phyloP scores from a whole-genome alignment of 805 yeast species.

The Torulaspora quercuum region DNA sequence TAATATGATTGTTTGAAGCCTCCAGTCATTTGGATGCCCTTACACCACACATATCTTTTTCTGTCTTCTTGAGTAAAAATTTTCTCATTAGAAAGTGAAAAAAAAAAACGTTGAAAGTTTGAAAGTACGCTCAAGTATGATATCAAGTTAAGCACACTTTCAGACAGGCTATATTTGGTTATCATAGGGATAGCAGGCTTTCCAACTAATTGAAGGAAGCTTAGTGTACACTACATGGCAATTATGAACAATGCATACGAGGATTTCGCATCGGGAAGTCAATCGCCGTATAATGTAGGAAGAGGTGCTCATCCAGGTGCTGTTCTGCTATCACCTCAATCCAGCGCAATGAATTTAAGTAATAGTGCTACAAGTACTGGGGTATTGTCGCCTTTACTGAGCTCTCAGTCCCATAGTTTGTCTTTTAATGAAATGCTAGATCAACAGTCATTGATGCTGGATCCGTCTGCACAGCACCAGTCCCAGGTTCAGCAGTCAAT shows the following conservation, averaged over 20 bases:
- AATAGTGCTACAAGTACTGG: conserved; percentile 19
- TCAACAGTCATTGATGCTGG: conserved; percentile 22
- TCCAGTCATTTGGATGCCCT: conserved; percentile 7
- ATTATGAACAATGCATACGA: conserved; percentile 20
- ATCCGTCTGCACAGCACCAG: conserved; percentile 15
- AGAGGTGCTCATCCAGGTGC: conserved; percentile 44
- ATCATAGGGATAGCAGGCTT: no score
- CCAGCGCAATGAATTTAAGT: conserved; percentile 24
- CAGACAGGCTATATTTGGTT: no score
- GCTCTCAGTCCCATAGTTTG: conserved; percentile 17
- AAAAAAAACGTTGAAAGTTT: no score
- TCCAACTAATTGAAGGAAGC: no score
- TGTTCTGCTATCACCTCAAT: conserved; percentile 37
- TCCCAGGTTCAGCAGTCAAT: conserved; percentile 9
- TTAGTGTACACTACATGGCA: conserved; percentile 5
- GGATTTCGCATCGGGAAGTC: conserved; percentile 28
- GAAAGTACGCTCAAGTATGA: no score
- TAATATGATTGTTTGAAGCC: no score
- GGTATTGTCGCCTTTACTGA: conserved; percentile 17
- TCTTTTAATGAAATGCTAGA: conserved; percentile 27
- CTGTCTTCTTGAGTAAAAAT: neutral
- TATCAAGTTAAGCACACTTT: no score
- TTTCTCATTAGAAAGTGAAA: no score
- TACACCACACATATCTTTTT: conserved; percentile 10
- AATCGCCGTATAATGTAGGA: conserved; percentile 28